Evolutionary conservation across 768 basidiomycete species (phyloP), one percentile per base, ranked within the genome.

Genomic region (Russula sp.): DNA sequence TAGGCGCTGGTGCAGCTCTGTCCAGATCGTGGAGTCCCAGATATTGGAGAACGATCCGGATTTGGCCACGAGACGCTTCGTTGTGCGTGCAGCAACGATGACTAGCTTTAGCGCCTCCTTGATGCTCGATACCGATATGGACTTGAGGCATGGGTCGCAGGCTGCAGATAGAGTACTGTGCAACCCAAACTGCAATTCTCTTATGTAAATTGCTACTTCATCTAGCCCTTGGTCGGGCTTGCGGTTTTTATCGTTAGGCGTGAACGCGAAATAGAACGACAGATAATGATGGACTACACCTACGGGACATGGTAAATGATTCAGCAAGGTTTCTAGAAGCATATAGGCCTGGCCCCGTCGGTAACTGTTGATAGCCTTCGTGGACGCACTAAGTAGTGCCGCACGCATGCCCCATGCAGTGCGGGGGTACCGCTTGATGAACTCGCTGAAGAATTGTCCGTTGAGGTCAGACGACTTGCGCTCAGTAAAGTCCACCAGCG

Each of bases 41-140:
- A 80, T 74, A 5, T 72, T 67, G 13, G 71, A 61, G 16, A 79
- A 66, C 3, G 73, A 70, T 18, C 73, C 73, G 0, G 74, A 63
- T 34, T 71, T 58, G 5, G 71, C 70, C 6, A 74, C 73, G 54
- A 80, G 71, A 9, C 81, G 80, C 61, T 84, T 85, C 63, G 86
- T 84, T 64, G 86, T 84, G 59, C 91, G 85, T n/a, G 86, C 77
- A 55, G 83, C 83, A 22, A 80, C 71, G 30, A 91, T 76, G 0
- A 79, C 86, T 57, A 90, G 75, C 74, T 91, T 94, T 62, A 93
- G 73, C 22, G 93, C 72, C n/a, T 90, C 88, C 75, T 92, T 96
- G 70, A 89, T 71, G 66, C 92, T 89, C 1, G 83, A 73, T 2
- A 87, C 89, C 1, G 83, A 73, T 1, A 87, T 79, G 18, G 83